phyloP scores from a whole-genome alignment of 2,329 filamentous ascomycete species.

The Beauveria sp. region DNA sequence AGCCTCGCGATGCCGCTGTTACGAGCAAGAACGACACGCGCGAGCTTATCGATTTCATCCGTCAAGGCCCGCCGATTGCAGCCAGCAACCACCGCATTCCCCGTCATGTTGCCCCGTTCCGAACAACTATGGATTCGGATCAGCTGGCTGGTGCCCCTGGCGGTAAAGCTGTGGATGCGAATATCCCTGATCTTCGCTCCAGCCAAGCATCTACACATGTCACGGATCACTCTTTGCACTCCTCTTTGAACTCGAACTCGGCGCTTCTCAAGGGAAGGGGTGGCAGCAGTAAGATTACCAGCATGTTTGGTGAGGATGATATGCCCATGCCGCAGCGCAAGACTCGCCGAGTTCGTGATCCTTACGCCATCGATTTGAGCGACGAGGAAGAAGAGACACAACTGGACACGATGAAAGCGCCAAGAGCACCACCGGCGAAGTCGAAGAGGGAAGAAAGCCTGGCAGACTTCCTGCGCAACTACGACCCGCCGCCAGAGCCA shows the following conservation, averaged over 20 bases:
- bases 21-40: constrained; percentile 61
- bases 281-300: constrained; percentile 23
- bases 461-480: constrained; percentile 65
- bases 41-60: constrained; percentile 92
- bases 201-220: constrained; percentile 49
- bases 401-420: constrained; percentile 38
- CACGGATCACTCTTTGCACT: constrained; percentile 55
- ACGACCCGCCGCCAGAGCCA: constrained; percentile 54
- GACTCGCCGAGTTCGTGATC: constrained; percentile 72
- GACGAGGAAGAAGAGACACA: constrained; percentile 58
- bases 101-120: constrained; percentile 75
- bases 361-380: constrained; percentile 84
- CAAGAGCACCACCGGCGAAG: constrained; percentile 27
- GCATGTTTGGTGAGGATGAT: constrained; percentile 41
- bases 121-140: constrained; percentile 79
- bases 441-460: constrained; percentile 54
- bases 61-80: constrained; percentile 65
- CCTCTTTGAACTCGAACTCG: constrained; percentile 68
- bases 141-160: constrained; percentile 53
- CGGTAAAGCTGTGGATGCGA: constrained; percentile 50
- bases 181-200: constrained; percentile 46
- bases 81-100: constrained; percentile 61
- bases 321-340: constrained; percentile 62
- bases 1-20: constrained; percentile 64
- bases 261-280: constrained; percentile 49